Evolutionary conservation across 805 yeast genomes (phyloP), one percentile per base, ranked within the genome.

Genomic region (Kurtzmaniella cleridarum): DNA sequence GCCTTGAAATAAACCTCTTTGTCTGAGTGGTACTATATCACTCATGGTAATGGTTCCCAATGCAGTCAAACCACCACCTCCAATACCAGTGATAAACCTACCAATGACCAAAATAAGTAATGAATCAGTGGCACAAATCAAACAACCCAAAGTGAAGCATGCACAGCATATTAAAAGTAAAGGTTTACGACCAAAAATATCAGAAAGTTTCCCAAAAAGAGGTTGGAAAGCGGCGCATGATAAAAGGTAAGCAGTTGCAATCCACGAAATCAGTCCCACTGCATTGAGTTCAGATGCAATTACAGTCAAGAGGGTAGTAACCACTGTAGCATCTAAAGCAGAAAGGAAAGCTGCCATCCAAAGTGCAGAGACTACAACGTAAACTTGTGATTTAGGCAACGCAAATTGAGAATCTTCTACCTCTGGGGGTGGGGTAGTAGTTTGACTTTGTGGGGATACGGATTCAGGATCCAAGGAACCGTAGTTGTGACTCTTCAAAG

Each of bases 61-160:
- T 0, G 90, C 73, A 36, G 81, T 77, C 52, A 88, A 75, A 1
- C 96, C 96, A 5, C 95, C 93, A n/a, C 95, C 95, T 10, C 96
- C 96, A 40, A 84, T 73, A 14, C 96, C 96, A 18, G 95, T 80
- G 36, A 88, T 68, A 44, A 86, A 78, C 50, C 87, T 66, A 3
- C 84, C 84, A 23, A 75, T 44, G 6, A 81, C 75, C 45, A 83
- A 64, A 39, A 68, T 47, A 32, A 62, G 46, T 11, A 50, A 75
- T 53, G 58, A 78, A 58, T 64, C 60, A 1, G 82, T 72, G 1
- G 69, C 79, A 54, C 86, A 80, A 35, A 79, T 67, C 10, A 75
- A 49, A 38, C 74, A 69, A 1, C 74, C 90, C 2, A 78, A 30
- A 2, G 76, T 72, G 52, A 83, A 83, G n/a, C 73, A 59, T 1